Evolutionary conservation across 2,329 filamentous ascomycete genomes (phyloP), one percentile per base, ranked within the genome.

Genomic region (Alternaria arbusti): DNA sequence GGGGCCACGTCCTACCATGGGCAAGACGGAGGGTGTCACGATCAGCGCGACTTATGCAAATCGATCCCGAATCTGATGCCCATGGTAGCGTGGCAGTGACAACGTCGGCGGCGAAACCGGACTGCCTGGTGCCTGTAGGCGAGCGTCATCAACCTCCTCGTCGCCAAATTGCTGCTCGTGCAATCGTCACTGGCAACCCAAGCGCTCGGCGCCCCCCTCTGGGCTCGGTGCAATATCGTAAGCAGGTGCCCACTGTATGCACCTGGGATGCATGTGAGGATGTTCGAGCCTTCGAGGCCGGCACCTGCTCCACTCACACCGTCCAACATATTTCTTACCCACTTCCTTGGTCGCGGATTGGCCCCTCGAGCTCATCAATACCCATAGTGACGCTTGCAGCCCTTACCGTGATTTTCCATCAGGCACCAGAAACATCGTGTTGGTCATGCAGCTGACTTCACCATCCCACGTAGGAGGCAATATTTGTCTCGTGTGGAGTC

Each of bases 131-230:
- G 23, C n/a, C 47, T 59, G 44, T 51, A 22, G 59, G 58, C 57
- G 43, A 49, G 68, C 69, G 69, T 72, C 70, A 72, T 70, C 58
- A 68, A 25, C 55, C 26, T 55, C 56, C 61, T 40, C 61, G 50
- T 47, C 45, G 55, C 62, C 45, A 59, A 58, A 52, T 52, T 36
- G 13, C 61, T 57, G 64, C 64, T 61, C 64, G 66, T 63, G 67
- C 65, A 65, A 65, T 67, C 69, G 65, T 71, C 70, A 72, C 64
- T 54, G 65, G 69, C 68, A 58, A 66, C 54, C 63, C 57, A 64
- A 67, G 61, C 59, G 61, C 64, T 69, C 64, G 69, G 61, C 68
- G 59, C 50, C 23, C 63, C 61, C 56, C 63, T 61, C 65, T 69
- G 62, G 64, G 44, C 66, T 67, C 59, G 55, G 64, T 57, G 55